phyloP scores from a whole-genome alignment of 352 stramenopile species.

The Pilasporangium apinafurcum region DNA sequence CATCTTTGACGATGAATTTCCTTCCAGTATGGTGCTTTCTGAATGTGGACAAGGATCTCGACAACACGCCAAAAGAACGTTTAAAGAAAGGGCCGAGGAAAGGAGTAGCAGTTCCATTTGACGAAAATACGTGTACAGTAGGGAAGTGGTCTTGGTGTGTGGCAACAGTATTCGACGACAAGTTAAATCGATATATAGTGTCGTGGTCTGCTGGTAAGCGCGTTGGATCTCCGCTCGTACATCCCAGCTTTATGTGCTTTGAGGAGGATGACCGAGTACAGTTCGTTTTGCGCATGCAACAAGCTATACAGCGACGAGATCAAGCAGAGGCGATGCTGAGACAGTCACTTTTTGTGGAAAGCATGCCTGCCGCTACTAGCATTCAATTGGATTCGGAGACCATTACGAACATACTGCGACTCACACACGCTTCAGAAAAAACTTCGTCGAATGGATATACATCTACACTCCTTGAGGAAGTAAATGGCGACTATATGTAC shows the following conservation, averaged over 20 bases:
- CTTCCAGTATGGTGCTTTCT: conserved; percentile 73
- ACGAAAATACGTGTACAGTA: conserved; percentile 38
- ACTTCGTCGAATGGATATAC: conserved; percentile 47
- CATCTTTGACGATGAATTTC: conserved; percentile 39
- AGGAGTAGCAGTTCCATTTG: conserved; percentile 53
- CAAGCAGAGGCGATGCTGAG: conserved; percentile 62
- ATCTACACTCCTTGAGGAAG: conserved; percentile 78
- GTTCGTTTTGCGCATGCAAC: conserved; percentile 38
- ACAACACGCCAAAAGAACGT: conserved; percentile 13
- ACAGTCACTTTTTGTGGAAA: conserved; percentile 63
- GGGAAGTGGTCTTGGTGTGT: conserved; percentile 76
- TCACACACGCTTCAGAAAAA: conserved; percentile 50
- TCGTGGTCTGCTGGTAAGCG: conserved; percentile 73
- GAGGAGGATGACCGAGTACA: conserved; percentile 40
- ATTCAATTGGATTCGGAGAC: conserved; percentile 57
- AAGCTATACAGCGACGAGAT: conserved; percentile 30
- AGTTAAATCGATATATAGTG: conserved; percentile 46
- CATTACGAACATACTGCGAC: conserved; percentile 69
- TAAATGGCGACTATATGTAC: conserved; percentile 88
- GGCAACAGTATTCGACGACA: conserved; percentile 57
- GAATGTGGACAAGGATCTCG: conserved; percentile 24
- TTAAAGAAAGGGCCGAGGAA: conserved; percentile 35
- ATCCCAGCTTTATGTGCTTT: conserved; percentile 53
- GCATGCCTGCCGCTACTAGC: conserved; percentile 66
- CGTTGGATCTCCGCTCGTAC: conserved; percentile 58